Percentiles rank a stretch among this genome's conserved stretches.
These are phyloP conservation scores for Yarrowia divulgata DNA, from an alignment of 805 yeast genomes.

Conservation along the genomic window DNA sequence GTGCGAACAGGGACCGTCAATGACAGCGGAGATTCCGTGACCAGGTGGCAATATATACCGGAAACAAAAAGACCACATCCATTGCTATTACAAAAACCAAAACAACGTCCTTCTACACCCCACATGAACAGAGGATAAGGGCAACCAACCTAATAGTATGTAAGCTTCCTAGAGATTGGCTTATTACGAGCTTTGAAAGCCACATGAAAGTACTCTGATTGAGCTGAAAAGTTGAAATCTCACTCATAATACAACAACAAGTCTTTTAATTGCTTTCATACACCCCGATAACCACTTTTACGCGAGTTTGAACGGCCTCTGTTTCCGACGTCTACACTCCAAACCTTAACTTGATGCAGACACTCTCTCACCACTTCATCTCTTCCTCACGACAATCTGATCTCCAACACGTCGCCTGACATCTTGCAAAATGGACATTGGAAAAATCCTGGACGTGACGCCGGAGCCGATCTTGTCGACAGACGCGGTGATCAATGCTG, in stretches of 20 bases:
- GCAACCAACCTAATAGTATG: conserved; percentile 10
- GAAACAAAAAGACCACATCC: too few relatives aligned
- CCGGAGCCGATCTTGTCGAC: conserved; percentile 78
- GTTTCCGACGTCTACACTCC: neutral
- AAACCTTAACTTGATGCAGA: conserved; percentile 6
- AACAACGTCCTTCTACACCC: neutral
- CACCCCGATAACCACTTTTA: neutral
- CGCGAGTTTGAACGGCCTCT: neutral
- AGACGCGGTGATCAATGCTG: conserved; percentile 34
- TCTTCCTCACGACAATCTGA: conserved; percentile 4
- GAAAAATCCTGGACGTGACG: conserved; percentile 77
- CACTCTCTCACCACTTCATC: conserved; percentile 41
- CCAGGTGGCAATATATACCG: too few relatives aligned
- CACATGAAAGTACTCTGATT: neutral
- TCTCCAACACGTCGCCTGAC: neutral
- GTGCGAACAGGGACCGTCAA: too few relatives aligned
- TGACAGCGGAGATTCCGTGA: too few relatives aligned
- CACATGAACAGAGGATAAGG: conserved; percentile 14
- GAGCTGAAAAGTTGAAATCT: neutral
- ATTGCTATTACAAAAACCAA: neutral
- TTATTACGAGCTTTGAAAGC: neutral
- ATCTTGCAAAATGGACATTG: conserved; percentile 64
- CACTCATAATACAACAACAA: neutral
- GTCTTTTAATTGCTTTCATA: too few relatives aligned
- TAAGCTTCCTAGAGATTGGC: neutral